phyloP scores from a whole-genome alignment of 108 stramenopile species.

The Cyclotella baltica region DNA sequence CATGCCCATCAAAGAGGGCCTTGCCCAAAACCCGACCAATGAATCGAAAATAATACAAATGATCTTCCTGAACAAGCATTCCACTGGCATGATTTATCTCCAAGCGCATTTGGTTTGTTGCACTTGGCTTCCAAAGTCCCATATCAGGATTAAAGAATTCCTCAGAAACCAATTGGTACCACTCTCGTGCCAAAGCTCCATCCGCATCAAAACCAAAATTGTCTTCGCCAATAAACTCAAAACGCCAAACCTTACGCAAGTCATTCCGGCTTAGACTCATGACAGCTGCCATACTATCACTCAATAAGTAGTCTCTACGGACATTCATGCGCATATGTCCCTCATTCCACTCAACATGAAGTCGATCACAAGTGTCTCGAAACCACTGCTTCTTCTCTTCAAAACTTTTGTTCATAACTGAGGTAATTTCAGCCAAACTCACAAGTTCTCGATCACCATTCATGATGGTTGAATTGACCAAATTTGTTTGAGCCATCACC shows the following conservation, averaged over 20 bases:
- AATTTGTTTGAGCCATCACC: constrained; percentile 68
- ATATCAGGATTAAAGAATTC: constrained; percentile 97
- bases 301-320: constrained; percentile 71
- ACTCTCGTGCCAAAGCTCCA: constrained; percentile 96
- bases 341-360: constrained; percentile 89
- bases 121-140: constrained; percentile 91
- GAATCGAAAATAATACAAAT: constrained; percentile 96
- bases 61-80: constrained; percentile 81
- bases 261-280: constrained; percentile 86
- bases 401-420: constrained; percentile 72
- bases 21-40: constrained; percentile 98
- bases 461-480: constrained; percentile 72
- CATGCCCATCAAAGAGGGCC: constrained; percentile 97
- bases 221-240: constrained; percentile 97
- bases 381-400: constrained; percentile 90
- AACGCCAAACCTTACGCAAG: constrained; percentile 90
- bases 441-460: constrained; percentile 65
- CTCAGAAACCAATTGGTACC: constrained; percentile 92
- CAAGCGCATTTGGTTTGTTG: constrained; percentile 76
- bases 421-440: constrained; percentile 73
- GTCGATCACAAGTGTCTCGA: constrained; percentile 77
- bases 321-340: constrained; percentile 92
- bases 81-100: constrained; percentile 64
- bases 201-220: constrained; percentile 98
- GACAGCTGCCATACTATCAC: constrained; percentile 82